phyloP scores from a whole-genome alignment of 805 yeast genomes.

The Wickerhamiella alocasiicola region DNA sequence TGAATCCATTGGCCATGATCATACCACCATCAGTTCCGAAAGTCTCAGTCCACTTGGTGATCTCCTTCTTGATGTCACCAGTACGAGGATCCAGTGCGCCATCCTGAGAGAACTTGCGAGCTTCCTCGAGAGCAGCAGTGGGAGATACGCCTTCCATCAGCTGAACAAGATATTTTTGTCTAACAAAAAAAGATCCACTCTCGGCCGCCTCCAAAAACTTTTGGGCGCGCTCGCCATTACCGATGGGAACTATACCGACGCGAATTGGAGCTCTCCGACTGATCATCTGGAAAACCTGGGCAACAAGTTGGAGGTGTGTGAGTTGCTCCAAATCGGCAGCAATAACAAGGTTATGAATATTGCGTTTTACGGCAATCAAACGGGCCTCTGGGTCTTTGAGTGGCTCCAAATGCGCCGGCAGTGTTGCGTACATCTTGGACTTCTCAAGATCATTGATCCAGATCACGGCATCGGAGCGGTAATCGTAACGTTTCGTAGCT shows the following conservation, averaged over 20 bases:
- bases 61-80: constrained; percentile 10
- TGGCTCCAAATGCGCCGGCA: constrained; percentile 34
- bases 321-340: constrained; percentile 47
- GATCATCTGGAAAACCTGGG: constrained; percentile 21
- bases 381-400: constrained; percentile 37
- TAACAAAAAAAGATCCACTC: constrained; percentile 14
- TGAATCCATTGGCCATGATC: constrained; percentile 55
- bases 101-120: constrained; percentile 12
- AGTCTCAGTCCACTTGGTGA: constrained; percentile 24
- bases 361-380: constrained; percentile 42
- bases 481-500: constrained; percentile 25
- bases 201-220: constrained; percentile 17
- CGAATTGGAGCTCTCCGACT: constrained; percentile 58
- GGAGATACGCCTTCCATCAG: constrained; percentile 15
- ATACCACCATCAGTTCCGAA: constrained; percentile 35
- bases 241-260: constrained; percentile 67
- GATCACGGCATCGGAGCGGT: constrained; percentile 34
- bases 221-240: constrained; percentile 18
- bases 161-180: constrained; percentile 16
- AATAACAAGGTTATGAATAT: constrained; percentile 63
- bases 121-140: constrained; percentile 14
- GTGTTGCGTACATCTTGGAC: constrained; percentile 42
- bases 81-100: constrained; percentile 6
- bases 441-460: constrained; percentile 68
- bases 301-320: constrained; percentile 40